Conservation (phyloP, 2,329 filamentous ascomycete species). For the Aureobasidium sp. region DNA sequence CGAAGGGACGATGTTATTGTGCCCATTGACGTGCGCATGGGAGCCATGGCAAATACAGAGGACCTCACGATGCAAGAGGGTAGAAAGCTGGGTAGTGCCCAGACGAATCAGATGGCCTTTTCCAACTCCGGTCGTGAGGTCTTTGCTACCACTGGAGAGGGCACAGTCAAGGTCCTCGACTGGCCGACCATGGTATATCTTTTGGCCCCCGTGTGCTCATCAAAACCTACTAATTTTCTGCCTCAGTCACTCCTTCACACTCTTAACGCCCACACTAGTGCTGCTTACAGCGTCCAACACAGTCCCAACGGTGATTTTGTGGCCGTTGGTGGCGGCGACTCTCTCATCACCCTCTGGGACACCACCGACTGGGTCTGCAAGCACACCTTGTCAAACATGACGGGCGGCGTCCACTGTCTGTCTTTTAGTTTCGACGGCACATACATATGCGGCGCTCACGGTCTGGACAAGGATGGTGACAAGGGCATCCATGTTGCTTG, state of each 20-base stretch:
- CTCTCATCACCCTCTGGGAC: constrained; percentile 70
- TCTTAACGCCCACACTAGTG: constrained; percentile 65
- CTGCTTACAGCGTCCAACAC: constrained; percentile 61
- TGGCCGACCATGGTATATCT: constrained; percentile 50
- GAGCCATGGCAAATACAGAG: constrained; percentile 15
- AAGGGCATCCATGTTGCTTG: constrained; percentile 63
- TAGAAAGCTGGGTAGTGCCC: constrained; percentile 25
- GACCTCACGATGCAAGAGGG: constrained; percentile 15
- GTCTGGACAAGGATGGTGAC: constrained; percentile 52
- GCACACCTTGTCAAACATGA: constrained; percentile 62
- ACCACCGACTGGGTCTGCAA: constrained; percentile 71
- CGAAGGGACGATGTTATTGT: constrained; percentile 53
- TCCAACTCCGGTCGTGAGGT: constrained; percentile 66
- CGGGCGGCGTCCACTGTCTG: constrained; percentile 62
- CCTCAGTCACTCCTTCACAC: constrained; percentile 43
- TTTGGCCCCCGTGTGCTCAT: constrained; percentile 20
- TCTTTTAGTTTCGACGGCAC: constrained; percentile 74
- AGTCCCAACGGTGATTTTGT: constrained; percentile 65
- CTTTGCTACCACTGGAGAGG: constrained; percentile 64
- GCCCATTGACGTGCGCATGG: constrained; percentile 27
- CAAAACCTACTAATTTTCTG: neutral
- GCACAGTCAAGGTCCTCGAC: constrained; percentile 61
- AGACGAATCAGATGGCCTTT: constrained; percentile 68
- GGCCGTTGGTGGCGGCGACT: constrained; percentile 69
- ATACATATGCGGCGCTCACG: constrained; percentile 64